A percentile compares a stretch with the other conserved stretches of the same genome.
Evolutionary conservation across 2,329 filamentous ascomycete species (phyloP).

Genomic region (Zasmidium cellare): DNA sequence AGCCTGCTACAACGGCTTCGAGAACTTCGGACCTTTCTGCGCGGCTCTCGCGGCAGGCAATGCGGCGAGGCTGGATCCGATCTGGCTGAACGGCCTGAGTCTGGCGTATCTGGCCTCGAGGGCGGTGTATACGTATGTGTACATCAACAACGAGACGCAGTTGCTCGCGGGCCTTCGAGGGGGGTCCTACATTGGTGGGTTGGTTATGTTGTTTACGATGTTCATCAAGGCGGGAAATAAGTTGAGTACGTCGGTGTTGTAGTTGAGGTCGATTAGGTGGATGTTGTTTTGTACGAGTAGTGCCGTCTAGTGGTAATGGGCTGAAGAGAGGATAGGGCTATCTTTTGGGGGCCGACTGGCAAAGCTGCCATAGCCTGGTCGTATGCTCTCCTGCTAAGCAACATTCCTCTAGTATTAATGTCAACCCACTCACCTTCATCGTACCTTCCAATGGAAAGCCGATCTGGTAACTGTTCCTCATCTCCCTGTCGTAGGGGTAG

Average conservation of each 20-base stretch:
- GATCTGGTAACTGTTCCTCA: no score
- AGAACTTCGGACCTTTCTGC: conserved; percentile 43
- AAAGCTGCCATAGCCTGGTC: no score
- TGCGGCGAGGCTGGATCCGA: conserved; percentile 32
- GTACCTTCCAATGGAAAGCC: no score
- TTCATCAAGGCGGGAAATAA: conserved; percentile 30
- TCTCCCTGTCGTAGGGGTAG: no score
- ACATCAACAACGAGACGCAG: conserved; percentile 28
- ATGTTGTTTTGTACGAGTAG: not conserved
- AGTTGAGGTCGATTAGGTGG: no score
- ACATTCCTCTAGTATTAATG: no score
- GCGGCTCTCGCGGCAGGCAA: conserved; percentile 42
- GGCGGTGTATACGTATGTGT: conserved; percentile 33
- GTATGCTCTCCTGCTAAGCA: no score
- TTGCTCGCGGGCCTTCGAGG: conserved; percentile 21
- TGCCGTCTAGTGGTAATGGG: not conserved
- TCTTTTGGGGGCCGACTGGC: not conserved
- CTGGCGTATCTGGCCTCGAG: conserved; percentile 29
- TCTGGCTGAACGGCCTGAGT: conserved; percentile 29
- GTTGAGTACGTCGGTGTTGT: conserved; percentile 10
- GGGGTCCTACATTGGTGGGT: conserved; percentile 23
- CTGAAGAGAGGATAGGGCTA: no score
- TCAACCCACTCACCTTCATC: no score
- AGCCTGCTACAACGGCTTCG: conserved; percentile 40
- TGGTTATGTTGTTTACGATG: conserved; percentile 26